Percentiles rank a stretch among this genome's conserved stretches.
These are phyloP conservation scores for Claviceps sp. DNA, from an alignment of 2,329 filamentous ascomycete genomes.

Conservation along the genomic window DNA sequence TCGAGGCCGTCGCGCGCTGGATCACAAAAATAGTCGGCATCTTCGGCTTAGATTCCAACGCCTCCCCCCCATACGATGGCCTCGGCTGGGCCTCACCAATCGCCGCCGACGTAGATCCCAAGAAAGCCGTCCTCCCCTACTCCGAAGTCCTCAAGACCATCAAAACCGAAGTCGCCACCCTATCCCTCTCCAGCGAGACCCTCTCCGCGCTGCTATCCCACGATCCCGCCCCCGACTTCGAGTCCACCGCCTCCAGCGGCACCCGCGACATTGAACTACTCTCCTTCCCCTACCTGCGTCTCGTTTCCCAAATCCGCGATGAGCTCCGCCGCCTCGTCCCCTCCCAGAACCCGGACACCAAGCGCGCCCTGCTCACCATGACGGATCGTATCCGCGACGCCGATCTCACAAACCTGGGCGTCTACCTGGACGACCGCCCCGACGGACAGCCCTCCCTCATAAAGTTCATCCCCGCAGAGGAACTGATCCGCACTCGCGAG, in stretches of 20 bases:
- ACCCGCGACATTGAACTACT: slow-evolving; percentile 38
- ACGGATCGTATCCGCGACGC: slow-evolving; percentile 72
- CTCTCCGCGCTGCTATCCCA: slow-evolving; percentile 29
- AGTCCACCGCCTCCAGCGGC: slow-evolving; percentile 29
- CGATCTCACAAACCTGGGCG: slow-evolving; percentile 66
- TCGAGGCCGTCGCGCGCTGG: slow-evolving; percentile 56
- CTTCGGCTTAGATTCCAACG: slow-evolving; percentile 62
- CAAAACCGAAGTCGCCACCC: slow-evolving; percentile 28
- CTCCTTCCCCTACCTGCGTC: slow-evolving; percentile 40
- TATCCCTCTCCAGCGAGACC: slow-evolving; percentile 35
- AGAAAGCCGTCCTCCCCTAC: slow-evolving; percentile 33
- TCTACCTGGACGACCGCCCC: slow-evolving; percentile 78
- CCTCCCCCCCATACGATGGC: slow-evolving; percentile 38
- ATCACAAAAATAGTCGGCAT: slow-evolving; percentile 73
- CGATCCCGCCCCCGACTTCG: slow-evolving; percentile 33
- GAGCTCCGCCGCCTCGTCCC: slow-evolving; percentile 44
- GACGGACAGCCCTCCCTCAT: slow-evolving; percentile 58
- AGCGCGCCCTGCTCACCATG: slow-evolving; percentile 60
- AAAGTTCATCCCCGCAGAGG: slow-evolving; percentile 44
- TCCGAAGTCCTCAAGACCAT: slow-evolving; percentile 30
- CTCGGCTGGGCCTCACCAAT: slow-evolving; percentile 40
- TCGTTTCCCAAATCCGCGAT: slow-evolving; percentile 43
- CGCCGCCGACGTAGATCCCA: slow-evolving; percentile 27
- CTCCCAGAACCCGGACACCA: slow-evolving; percentile 32
- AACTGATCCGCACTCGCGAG: slow-evolving; percentile 43